Base-by-base conservation (phyloP, 192 early-diverging fungal genomes). In the Coemansia sp. region DNA sequence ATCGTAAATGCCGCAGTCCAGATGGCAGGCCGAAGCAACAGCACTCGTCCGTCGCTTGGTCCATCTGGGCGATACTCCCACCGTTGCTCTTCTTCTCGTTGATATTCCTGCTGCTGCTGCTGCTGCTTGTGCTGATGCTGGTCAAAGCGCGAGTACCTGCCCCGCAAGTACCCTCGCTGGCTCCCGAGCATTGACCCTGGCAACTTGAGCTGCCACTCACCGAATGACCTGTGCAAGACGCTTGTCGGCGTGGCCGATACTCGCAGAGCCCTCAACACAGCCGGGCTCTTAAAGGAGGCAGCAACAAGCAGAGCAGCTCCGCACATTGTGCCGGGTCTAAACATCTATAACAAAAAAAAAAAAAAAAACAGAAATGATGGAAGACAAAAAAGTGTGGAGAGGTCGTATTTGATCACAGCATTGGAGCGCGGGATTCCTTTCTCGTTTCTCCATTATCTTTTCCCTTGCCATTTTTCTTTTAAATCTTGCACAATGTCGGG, bases 1-100 rank as follows among this genome's bases (percentile, higher is more conserved):
- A 58, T 62, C 0, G 63, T 59, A 36, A 77, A 77, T n/a, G 53
- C 57, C 11, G 70, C 32, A 4, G 65, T 60, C 74, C 74, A 77
- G 26, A 77, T 35, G 2, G 46, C 60, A 8, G 68, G 74, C 18
- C 57, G 54, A 24, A 70, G 12, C 19, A 77, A 38, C 29, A 46
- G 53, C 4, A 71, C 65, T 15, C 58, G 48, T 1, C 43, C 50
- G 26, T 52, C 52, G 18, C 39, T 53, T 1, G 65, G 56, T 8
- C 62, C 56, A 7, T 50, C 46, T 1, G 62, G 57, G 6, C 36
- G 61, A 26, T 59, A 60, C 24, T 67, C 59, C 60, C 59, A 58
- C 12, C 50, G 41, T 0, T 38, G 17, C 9, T 67, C 64, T 10
- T 17, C 32, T 50, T 26, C 46, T 2, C 29, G 2, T 10, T 37